phyloP scores from a whole-genome alignment of 169 alveolate species.

The Theileria orientalis region DNA sequence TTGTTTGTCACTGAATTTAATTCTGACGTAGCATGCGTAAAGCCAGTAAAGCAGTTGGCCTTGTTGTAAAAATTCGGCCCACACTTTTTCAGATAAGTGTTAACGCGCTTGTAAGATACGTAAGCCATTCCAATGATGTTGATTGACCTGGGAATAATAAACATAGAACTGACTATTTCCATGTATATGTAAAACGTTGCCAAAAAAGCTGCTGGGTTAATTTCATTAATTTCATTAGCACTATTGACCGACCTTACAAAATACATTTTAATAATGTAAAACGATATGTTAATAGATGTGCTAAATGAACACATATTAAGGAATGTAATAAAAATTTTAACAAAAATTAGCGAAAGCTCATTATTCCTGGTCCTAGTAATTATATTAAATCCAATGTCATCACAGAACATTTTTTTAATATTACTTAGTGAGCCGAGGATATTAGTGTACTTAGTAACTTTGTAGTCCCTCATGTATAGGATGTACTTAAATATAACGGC shows the following conservation, averaged over 20 bases:
- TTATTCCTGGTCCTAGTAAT: constrained; percentile 17
- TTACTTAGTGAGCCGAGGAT: constrained; percentile 5
- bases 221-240: not conserved
- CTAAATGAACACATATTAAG: constrained; percentile 5
- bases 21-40: not conserved
- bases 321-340: too few species aligned
- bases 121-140: constrained; percentile 5
- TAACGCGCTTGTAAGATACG: constrained; percentile 22
- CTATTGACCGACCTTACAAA: constrained; percentile 19
- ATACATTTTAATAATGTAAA: too few species aligned
- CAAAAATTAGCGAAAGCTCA: constrained; percentile 31
- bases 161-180: constrained; percentile 24
- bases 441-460: constrained; percentile 12
- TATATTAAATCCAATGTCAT: too few species aligned
- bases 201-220: constrained; percentile 22
- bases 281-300: too few species aligned
- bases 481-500: constrained; percentile 13
- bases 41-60: not conserved
- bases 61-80: constrained; percentile 42
- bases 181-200: too few species aligned
- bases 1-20: not conserved
- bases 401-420: constrained; percentile 37
- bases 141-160: constrained; percentile 25
- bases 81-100: constrained; percentile 10
- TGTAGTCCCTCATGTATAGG: not conserved